Evolutionary conservation across 2,329 filamentous ascomycete genomes (phyloP).

Genomic region (Hypoxylon rubiginosum): DNA sequence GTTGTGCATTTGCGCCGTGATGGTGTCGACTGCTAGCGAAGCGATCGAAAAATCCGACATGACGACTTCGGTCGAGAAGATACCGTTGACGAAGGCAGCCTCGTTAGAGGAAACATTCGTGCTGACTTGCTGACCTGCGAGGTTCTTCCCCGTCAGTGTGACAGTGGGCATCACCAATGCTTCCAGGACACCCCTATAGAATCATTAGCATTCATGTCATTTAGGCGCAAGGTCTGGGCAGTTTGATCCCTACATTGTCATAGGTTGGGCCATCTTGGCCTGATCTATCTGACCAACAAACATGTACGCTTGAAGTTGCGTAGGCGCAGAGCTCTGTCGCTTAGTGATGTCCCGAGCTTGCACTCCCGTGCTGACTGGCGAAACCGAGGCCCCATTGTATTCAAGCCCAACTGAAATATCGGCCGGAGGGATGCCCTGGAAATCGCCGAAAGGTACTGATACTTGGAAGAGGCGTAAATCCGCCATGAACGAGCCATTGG

Average conservation of each 20-base stretch:
- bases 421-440: conserved; percentile 64
- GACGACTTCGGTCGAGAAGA: conserved; percentile 72
- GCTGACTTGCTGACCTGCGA: conserved; percentile 64
- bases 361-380: conserved; percentile 54
- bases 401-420: conserved; percentile 68
- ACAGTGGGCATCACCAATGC: conserved; percentile 76
- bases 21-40: conserved; percentile 63
- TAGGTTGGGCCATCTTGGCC: conserved; percentile 64
- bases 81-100: conserved; percentile 77
- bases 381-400: conserved; percentile 68
- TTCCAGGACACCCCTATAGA: conserved; percentile 68
- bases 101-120: conserved; percentile 78
- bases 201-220: conserved; percentile 26
- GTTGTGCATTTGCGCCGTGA: conserved; percentile 61
- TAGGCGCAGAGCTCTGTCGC: conserved; percentile 50
- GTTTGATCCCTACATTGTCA: conserved; percentile 70
- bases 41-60: conserved; percentile 65
- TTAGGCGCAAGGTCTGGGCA: background rate
- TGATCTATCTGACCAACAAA: conserved; percentile 78
- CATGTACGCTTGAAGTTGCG: conserved; percentile 72
- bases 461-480: conserved; percentile 82
- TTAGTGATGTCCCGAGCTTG: conserved; percentile 39
- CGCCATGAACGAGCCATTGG: conserved; percentile 79
- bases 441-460: conserved; percentile 68
- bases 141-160: conserved; percentile 71